Percentiles rank a stretch among this genome's conserved stretches.
phyloP scores from a whole-genome alignment of 192 early-diverging fungal species.

The Mycoemilia scoparia region DNA sequence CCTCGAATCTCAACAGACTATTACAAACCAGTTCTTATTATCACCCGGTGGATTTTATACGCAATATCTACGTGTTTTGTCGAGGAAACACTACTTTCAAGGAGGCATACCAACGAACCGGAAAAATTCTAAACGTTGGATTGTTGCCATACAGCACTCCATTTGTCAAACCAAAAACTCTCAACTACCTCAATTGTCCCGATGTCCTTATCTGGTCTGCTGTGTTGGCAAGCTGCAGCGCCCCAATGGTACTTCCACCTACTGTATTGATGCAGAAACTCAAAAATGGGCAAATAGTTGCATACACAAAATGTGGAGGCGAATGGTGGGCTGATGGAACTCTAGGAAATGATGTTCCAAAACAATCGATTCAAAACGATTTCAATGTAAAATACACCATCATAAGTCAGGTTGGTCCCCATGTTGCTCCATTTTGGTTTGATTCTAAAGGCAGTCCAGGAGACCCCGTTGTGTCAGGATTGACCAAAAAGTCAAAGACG shows the following conservation, averaged over 20 bases:
- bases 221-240: constrained; percentile 64
- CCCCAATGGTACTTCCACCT: constrained; percentile 70
- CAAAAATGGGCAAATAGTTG: constrained; percentile 37
- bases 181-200: constrained; percentile 77
- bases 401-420: constrained; percentile 78
- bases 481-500: constrained; percentile 43
- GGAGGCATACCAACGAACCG: constrained; percentile 80
- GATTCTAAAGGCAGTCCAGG: constrained; percentile 58
- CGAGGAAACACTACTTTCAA: constrained; percentile 69
- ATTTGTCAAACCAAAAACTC: constrained; percentile 58
- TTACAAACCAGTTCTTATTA: constrained; percentile 12
- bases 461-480: too few relatives aligned
- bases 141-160: constrained; percentile 24
- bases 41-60: constrained; percentile 44
- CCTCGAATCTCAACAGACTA: constrained; percentile 9
- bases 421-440: constrained; percentile 75
- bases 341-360: constrained; percentile 64
- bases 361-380: constrained; percentile 47
- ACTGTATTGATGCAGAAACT: constrained; percentile 68
- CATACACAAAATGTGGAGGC: constrained; percentile 53
- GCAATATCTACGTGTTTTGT: constrained; percentile 44
- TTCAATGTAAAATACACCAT: constrained; percentile 79
- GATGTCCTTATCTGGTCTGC: constrained; percentile 79
- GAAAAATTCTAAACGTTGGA: constrained; percentile 66
- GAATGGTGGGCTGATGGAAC: constrained; percentile 75